Evolutionary conservation across 2,329 filamentous ascomycete genomes (phyloP).

Genomic region (Nemania diffusa): DNA sequence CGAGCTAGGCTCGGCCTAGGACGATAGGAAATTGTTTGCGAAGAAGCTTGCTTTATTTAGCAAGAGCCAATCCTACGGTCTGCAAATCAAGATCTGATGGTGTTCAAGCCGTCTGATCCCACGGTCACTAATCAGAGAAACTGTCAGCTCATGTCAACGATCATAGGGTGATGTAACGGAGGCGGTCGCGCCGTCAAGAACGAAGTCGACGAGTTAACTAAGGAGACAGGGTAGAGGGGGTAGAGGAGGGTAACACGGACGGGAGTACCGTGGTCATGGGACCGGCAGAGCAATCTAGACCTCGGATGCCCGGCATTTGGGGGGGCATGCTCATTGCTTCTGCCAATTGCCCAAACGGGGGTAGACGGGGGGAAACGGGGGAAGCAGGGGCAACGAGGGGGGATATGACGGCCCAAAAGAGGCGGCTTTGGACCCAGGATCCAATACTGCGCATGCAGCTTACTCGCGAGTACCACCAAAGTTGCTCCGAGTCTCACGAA

Average conservation of each 20-base stretch:
- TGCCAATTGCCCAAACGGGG: constrained; percentile 18
- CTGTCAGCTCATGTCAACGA: constrained; percentile 18
- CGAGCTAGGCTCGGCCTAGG: constrained; percentile 13
- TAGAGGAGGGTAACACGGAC: constrained; percentile 21
- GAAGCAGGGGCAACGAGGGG: background rate
- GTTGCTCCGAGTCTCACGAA: constrained; percentile 13
- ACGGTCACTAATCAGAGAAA: constrained; percentile 2
- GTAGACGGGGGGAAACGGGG: background rate
- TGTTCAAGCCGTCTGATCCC: constrained; percentile 12
- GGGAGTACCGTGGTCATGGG: constrained; percentile 33
- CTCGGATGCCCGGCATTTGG: constrained; percentile 25
- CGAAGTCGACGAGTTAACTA: constrained; percentile 15
- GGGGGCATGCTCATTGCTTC: background rate
- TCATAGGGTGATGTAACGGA: constrained; percentile 11
- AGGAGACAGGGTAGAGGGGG: constrained; percentile 4
- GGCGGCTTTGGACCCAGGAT: constrained; percentile 1
- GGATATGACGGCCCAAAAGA: constrained; percentile 16
- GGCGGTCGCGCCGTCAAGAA: constrained; percentile 10
- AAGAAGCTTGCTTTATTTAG: constrained; percentile 15
- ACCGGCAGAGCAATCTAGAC: constrained; percentile 33
- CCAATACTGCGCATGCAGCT: constrained; percentile 22
- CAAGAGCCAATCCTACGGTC: constrained; percentile 17
- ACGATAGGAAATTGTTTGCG: constrained; percentile 29
- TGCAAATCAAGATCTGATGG: constrained; percentile 4
- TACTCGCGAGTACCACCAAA: constrained; percentile 24